A percentile compares a stretch with the other conserved stretches of the same genome.
These are phyloP conservation scores for Bertia moriformis DNA, from an alignment of 2,329 filamentous ascomycete genomes.

Conservation along the genomic window DNA sequence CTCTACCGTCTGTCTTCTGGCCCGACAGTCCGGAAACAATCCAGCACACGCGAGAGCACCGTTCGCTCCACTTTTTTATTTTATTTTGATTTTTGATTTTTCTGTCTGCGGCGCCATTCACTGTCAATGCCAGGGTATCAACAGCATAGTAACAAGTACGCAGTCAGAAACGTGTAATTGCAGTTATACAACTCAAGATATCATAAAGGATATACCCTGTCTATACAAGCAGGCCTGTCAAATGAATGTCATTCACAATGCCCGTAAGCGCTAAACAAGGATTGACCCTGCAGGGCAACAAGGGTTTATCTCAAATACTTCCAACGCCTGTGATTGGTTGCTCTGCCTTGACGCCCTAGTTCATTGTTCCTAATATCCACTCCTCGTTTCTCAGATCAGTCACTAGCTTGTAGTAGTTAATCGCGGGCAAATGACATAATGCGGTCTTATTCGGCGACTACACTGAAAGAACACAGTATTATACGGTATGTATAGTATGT, in stretches of 20 bases:
- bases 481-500: not conserved
- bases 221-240: no score
- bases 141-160: no score
- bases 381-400: not conserved
- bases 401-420: not conserved
- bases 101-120: not conserved
- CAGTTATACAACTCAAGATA: no score
- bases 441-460: not conserved
- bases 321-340: not conserved
- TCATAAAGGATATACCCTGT: no score
- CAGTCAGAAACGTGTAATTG: no score
- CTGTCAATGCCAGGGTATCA: not conserved
- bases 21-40: conserved; percentile 1
- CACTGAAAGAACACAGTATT: not conserved
- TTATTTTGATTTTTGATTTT: not conserved
- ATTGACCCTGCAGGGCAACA: not conserved
- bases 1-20: not conserved
- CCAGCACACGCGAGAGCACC: not conserved
- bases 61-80: conserved; percentile 1
- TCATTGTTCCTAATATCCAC: not conserved
- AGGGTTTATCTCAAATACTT: not conserved
- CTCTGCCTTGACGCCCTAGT: not conserved
- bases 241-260: no score
- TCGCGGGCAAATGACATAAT: not conserved
- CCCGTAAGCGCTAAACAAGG: no score